A percentile compares a stretch with the other conserved stretches of the same genome.
These are phyloP conservation scores for Aquilaria malaccensis DNA, from an alignment of 345 rosid species.

Conservation along the genomic window DNA sequence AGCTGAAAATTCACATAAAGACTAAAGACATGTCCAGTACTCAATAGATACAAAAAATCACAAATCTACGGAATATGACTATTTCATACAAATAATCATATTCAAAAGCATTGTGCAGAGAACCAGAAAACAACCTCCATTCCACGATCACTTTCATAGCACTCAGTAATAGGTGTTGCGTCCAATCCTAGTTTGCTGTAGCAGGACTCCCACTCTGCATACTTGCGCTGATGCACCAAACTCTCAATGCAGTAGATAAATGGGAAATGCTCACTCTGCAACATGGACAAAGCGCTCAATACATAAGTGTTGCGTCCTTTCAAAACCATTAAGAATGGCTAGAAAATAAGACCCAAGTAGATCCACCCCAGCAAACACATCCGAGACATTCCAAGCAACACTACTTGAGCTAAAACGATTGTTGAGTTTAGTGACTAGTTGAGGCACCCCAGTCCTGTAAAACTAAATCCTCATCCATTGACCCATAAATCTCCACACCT, in stretches of 20 bases:
- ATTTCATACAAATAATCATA: slow-evolving; percentile 2
- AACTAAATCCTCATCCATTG: no score
- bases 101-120: slow-evolving; percentile 5
- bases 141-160: slow-evolving; percentile 59
- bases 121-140: slow-evolving; percentile 34
- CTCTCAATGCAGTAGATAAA: slow-evolving; percentile 70
- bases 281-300: not conserved
- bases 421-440: no score
- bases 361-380: no score
- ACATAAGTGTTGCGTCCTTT: no score
- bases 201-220: slow-evolving; percentile 69
- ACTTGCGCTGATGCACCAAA: slow-evolving; percentile 44
- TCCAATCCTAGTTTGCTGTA: slow-evolving; percentile 49
- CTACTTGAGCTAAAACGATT: no score
- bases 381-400: no score
- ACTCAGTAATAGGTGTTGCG: slow-evolving; percentile 46
- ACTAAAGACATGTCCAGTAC: not conserved
- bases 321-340: no score
- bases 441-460: no score
- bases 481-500: no score
- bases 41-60: not conserved
- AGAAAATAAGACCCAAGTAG: no score
- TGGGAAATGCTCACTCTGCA: slow-evolving; percentile 74
- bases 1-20: no score
- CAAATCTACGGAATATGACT: not conserved